Percentiles rank a stretch among this genome's conserved stretches.
phyloP scores from a whole-genome alignment of 164 flowering plant species.

The Cinnamomum micranthum region DNA sequence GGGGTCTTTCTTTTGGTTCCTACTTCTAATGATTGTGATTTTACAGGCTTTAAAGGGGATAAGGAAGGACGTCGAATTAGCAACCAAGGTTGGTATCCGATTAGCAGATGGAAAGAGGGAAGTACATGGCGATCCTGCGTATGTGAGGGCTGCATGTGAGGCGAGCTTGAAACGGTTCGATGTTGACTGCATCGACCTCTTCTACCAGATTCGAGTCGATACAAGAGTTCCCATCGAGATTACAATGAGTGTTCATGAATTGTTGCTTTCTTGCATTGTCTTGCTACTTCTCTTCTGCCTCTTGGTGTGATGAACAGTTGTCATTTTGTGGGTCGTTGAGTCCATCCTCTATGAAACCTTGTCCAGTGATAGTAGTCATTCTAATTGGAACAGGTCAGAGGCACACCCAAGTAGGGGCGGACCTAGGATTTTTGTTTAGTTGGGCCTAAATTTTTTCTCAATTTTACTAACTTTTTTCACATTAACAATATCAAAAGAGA shows the following conservation, averaged over 20 bases:
- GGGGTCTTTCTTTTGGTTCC: too few species aligned
- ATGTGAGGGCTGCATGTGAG: slow-evolving; percentile 14
- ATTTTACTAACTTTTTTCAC: too few species aligned
- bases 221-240: slow-evolving; percentile 16
- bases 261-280: not conserved
- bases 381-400: too few species aligned
- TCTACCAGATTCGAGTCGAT: slow-evolving; percentile 18
- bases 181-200: slow-evolving; percentile 17
- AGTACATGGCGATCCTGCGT: slow-evolving; percentile 13
- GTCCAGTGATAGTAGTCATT: too few species aligned
- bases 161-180: slow-evolving; percentile 18
- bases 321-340: too few species aligned
- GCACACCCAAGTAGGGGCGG: too few species aligned
- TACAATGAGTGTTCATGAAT: slow-evolving; percentile 5
- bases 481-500: too few species aligned
- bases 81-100: slow-evolving; percentile 17
- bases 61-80: slow-evolving; percentile 20
- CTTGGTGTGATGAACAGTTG: too few species aligned
- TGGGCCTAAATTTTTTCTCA: too few species aligned
- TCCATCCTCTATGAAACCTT: too few species aligned
- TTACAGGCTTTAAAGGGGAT: slow-evolving; percentile 19
- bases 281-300: not conserved
- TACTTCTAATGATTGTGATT: not conserved
- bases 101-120: slow-evolving; percentile 9
- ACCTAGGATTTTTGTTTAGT: too few species aligned